Evolutionary conservation across 2,329 filamentous ascomycete species (phyloP), one percentile per base, ranked within the genome.

Genomic region (Penicillium paneum): DNA sequence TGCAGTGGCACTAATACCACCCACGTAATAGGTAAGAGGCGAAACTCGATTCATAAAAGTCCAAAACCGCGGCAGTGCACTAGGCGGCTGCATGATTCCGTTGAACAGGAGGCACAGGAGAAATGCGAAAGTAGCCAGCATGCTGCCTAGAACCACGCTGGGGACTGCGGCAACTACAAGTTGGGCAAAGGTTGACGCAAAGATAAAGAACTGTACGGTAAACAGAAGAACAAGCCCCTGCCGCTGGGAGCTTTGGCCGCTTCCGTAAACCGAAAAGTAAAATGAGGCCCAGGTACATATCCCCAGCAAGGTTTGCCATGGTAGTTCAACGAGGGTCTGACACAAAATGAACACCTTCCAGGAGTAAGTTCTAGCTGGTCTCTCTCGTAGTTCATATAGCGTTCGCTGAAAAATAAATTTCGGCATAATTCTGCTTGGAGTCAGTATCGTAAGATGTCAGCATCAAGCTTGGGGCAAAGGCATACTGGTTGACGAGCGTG

Each of bases 91-190:
- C 52, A 60, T 55, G 15, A 50, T 32, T 1, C 48, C 48, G 26
- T 86, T 89, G 79, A 92, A 93, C 64, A 90, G 83, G 48, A 92
- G 78, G 57, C 81, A 85, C 51, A 93, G 78, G 32, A 82, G 84
- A 76, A 93, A 92, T 63, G 88, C 75, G 55, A 93, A 70, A 59
- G 90, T 89, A 64, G 88, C 88, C 57, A 94, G 78, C 72, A 91
- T 90, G 50, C 85, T 88, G 52, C 85, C 89, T 0, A 83, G 86
- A 72, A 92, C 89, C 17, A 89, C 88, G 28, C 83, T 83, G 51
- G 34, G 57, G n/a, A 54, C 55, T 44, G 35, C 32, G 11, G 40
- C 43, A 10, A 54, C 46, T 1, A 61, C 52, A 7, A 61, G 48
- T 13, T 53, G 47, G 15, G 59, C 59, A 26, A 61, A 60, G 4